Conservation (phyloP, 805 yeast genomes). For the Wickerhamiella spandovensis region DNA sequence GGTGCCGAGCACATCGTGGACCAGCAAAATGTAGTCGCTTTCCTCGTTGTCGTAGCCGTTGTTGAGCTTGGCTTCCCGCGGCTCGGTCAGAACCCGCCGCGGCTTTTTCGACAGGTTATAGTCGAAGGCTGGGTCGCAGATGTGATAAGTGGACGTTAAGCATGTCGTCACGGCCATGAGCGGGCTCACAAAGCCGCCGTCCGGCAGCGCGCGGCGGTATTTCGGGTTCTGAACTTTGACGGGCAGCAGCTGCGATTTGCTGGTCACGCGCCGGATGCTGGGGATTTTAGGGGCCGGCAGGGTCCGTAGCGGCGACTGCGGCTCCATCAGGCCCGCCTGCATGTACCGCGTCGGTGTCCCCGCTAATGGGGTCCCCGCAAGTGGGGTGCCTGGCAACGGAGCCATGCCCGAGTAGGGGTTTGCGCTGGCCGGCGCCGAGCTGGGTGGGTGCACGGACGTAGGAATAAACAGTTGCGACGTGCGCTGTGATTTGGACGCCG, state of each 20-base stretch:
- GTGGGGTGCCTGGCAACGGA: no score
- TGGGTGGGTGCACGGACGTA: not conserved
- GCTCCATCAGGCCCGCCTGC: constrained; percentile 7
- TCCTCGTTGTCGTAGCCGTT: constrained; percentile 82
- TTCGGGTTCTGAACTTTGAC: constrained; percentile 19
- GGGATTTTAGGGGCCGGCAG: not conserved
- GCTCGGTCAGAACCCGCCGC: constrained; percentile 81
- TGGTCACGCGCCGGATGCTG: constrained; percentile 7
- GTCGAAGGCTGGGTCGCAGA: constrained; percentile 75
- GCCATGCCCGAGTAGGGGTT: not conserved
- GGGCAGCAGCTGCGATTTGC: constrained; percentile 23
- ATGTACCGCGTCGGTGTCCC: constrained; percentile 3
- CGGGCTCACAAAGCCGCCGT: constrained; percentile 39
- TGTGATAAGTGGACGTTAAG: constrained; percentile 63
- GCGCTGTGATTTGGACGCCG: not conserved
- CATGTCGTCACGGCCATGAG: constrained; percentile 64
- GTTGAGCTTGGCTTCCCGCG: constrained; percentile 67
- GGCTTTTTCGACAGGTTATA: constrained; percentile 82
- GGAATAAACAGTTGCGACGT: not conserved
- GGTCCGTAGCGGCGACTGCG: constrained; percentile 6
- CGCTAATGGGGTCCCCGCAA: not conserved
- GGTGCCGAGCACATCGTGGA: constrained; percentile 81
- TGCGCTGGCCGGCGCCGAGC: not conserved
- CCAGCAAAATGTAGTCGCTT: constrained; percentile 82
- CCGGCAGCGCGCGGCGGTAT: constrained; percentile 25